Percentiles rank a stretch among this genome's conserved stretches.
Evolutionary conservation across 129 eudicot genomes (phyloP).

Genomic region (Ambrosia artemisiifolia): DNA sequence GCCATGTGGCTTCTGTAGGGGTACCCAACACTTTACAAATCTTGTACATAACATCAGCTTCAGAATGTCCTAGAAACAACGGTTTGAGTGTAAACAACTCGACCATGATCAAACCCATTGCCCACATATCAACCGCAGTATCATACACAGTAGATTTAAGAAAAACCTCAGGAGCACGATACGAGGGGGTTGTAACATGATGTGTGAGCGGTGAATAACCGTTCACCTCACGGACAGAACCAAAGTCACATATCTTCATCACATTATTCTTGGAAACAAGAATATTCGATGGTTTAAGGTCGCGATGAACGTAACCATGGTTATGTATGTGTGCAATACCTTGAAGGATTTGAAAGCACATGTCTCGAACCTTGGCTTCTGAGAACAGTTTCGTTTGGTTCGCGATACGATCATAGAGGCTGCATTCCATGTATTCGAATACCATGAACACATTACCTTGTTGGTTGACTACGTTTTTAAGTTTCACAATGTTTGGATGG

Average conservation of each 20-base stretch:
- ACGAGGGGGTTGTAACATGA: neutral
- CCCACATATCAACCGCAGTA: slow-evolving; percentile 25
- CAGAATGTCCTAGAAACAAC: slow-evolving; percentile 10
- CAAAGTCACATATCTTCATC: slow-evolving; percentile 16
- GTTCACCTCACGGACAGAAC: neutral
- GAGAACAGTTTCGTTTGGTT: neutral
- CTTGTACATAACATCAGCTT: neutral
- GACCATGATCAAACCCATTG: slow-evolving; percentile 17
- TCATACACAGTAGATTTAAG: neutral
- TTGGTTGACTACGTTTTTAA: slow-evolving; percentile 1
- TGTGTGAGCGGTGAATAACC: neutral
- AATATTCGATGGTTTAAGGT: neutral
- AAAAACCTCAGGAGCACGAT: slow-evolving; percentile 17
- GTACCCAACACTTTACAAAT: slow-evolving; percentile 17
- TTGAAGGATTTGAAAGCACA: slow-evolving; percentile 6
- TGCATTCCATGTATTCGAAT: slow-evolving; percentile 13
- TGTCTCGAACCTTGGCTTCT: neutral
- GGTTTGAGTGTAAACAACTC: slow-evolving; percentile 11
- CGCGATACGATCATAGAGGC: neutral
- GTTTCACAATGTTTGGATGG: slow-evolving; percentile 11
- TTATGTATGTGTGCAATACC: slow-evolving; percentile 10
- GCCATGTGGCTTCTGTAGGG: slow-evolving; percentile 2
- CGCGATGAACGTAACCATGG: neutral
- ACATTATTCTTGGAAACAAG: neutral
- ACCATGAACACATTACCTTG: neutral